A percentile compares a stretch with the other conserved stretches of the same genome.
These are phyloP conservation scores for Xylaria venustula DNA, from an alignment of 495 filamentous ascomycete species.

Conservation along the genomic window DNA sequence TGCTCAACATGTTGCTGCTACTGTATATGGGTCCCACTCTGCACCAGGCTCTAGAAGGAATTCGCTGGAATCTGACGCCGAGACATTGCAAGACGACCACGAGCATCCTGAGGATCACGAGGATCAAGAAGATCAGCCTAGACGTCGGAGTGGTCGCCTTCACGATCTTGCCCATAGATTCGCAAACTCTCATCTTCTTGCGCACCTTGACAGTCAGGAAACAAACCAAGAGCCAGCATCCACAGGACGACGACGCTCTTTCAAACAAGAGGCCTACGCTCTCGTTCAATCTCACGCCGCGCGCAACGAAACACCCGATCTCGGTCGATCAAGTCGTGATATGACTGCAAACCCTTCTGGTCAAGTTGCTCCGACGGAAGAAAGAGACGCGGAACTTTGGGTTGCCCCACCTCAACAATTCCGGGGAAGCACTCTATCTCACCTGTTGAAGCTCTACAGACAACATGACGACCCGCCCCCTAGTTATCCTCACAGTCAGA, in stretches of 20 bases:
- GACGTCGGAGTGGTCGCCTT: constrained; percentile 17
- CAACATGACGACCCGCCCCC: constrained; percentile 26
- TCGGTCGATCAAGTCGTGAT: constrained; percentile 16
- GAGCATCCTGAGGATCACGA: background rate
- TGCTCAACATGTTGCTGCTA: constrained; percentile 36
- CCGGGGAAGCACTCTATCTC: constrained; percentile 73
- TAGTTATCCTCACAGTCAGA: constrained; percentile 25
- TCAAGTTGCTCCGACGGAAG: constrained; percentile 58
- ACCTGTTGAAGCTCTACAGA: constrained; percentile 74
- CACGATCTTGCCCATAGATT: constrained; percentile 16
- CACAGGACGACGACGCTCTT: constrained; percentile 22
- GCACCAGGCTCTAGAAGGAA: constrained; percentile 36
- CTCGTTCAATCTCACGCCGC: constrained; percentile 54
- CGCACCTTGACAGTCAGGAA: constrained; percentile 22
- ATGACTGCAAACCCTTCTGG: constrained; percentile 50
- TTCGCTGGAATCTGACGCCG: constrained; percentile 35
- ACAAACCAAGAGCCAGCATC: constrained; percentile 5
- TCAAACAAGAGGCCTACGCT: constrained; percentile 43
- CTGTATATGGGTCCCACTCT: constrained; percentile 31
- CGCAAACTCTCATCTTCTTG: constrained; percentile 22
- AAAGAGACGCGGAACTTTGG: constrained; percentile 61
- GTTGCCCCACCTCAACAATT: constrained; percentile 68
- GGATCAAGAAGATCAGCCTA: constrained; percentile 15
- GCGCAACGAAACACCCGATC: constrained; percentile 15
- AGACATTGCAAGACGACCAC: background rate